Conservation (phyloP, 331 rosid species). For the Prunus yedoensis region DNA sequence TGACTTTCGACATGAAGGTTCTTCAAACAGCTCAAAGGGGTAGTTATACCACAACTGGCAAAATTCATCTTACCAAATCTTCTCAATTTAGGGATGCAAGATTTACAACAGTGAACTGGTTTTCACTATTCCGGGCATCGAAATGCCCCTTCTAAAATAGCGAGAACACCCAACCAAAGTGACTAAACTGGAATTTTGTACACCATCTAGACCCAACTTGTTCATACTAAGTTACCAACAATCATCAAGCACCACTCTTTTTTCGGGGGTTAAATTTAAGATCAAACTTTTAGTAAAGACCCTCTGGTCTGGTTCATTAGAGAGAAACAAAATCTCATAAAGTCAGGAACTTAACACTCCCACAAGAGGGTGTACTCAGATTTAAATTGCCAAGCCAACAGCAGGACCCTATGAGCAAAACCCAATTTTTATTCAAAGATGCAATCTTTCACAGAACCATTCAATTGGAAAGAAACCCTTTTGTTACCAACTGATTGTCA, state of each 20-base stretch:
- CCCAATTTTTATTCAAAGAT: background rate
- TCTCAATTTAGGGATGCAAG: background rate
- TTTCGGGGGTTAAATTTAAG: background rate
- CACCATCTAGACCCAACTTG: too few species aligned
- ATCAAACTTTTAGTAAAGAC: background rate
- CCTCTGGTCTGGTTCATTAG: background rate
- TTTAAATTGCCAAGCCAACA: background rate
- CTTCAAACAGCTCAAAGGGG: background rate
- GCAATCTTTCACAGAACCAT: background rate
- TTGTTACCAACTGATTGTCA: background rate
- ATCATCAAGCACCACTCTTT: background rate
- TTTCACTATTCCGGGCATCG: background rate
- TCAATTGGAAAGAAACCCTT: background rate
- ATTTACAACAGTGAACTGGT: background rate
- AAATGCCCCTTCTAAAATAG: background rate
- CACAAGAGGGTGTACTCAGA: background rate
- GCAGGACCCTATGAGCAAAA: background rate
- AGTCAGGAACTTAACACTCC: background rate
- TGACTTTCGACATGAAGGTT: background rate
- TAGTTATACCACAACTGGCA: background rate
- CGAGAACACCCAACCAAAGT: background rate
- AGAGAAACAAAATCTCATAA: background rate
- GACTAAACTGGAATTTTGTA: background rate
- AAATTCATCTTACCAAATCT: background rate
- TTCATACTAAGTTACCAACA: too few species aligned